Conservation (phyloP, 2,329 filamentous ascomycete species). For the Colletotrichum destructivum region DNA sequence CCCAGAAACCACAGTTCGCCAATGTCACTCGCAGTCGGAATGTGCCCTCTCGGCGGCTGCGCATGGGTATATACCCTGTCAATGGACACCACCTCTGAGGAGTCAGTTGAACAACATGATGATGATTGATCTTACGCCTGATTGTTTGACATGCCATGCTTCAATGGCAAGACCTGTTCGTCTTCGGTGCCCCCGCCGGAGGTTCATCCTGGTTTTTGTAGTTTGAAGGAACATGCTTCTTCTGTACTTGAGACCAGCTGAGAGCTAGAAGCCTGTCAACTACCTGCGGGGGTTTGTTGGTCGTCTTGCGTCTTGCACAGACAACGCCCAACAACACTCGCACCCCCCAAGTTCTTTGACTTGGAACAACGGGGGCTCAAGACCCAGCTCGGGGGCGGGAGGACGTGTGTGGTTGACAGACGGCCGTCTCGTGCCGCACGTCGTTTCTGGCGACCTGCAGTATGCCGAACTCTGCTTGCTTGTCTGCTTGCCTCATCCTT, state of each 20-base stretch:
- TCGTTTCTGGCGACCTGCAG: slow-evolving; percentile 30
- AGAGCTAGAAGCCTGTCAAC: slow-evolving; percentile 12
- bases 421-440: background rate
- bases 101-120: background rate
- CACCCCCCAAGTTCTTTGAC: background rate
- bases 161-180: background rate
- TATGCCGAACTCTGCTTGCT: slow-evolving; percentile 5
- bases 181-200: background rate
- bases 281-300: background rate
- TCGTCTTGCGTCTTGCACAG: background rate
- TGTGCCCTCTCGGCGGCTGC: slow-evolving; percentile 1
- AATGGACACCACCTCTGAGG: background rate
- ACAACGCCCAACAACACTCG: slow-evolving; percentile 1
- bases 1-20: background rate
- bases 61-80: background rate
- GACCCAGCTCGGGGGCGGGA: background rate
- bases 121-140: background rate
- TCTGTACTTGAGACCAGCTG: background rate
- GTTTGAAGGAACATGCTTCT: slow-evolving; percentile 11
- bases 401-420: background rate
- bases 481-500: slow-evolving; percentile 8
- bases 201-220: too few species aligned
- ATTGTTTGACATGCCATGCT: background rate
- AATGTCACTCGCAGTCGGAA: slow-evolving; percentile 14
- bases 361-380: background rate